Evolutionary conservation across 371 early-diverging fungal species (phyloP).

Genomic region (Circinella minor): DNA sequence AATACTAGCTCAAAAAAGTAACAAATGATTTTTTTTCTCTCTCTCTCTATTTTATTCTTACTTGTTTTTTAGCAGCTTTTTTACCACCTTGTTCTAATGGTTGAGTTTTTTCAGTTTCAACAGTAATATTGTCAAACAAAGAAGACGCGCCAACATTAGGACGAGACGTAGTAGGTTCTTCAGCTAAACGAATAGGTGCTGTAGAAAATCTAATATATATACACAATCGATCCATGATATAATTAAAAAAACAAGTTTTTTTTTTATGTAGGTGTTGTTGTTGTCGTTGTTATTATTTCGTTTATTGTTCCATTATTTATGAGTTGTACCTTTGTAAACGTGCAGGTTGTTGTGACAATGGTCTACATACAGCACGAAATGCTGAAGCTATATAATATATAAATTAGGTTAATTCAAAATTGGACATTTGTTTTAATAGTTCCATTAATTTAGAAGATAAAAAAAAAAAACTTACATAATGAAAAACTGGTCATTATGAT

Average conservation of each 20-base stretch:
- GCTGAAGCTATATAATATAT: conserved; percentile 7
- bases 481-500: conserved; percentile 1
- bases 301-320: not conserved
- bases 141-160: conserved; percentile 64
- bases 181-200: conserved; percentile 15
- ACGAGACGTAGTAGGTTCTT: conserved; percentile 23
- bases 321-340: conserved; percentile 8
- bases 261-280: not conserved
- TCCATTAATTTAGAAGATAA: not conserved
- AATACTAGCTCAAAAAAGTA: no score
- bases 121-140: conserved; percentile 57
- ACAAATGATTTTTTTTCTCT: no score
- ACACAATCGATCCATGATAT: not conserved
- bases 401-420: not conserved
- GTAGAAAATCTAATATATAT: conserved; percentile 15
- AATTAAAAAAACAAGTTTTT: not conserved
- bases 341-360: conserved; percentile 5
- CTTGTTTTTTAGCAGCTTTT: conserved; percentile 49
- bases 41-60: no score
- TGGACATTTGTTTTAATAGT: no score
- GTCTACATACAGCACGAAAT: conserved; percentile 8
- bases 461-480: not conserved
- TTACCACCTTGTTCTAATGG: conserved; percentile 29
- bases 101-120: conserved; percentile 41
- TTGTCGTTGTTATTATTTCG: not conserved